These are phyloP conservation scores for Musa itinerans DNA, from an alignment of 176 grass and related monocot genomes.

Conservation along the genomic window DNA sequence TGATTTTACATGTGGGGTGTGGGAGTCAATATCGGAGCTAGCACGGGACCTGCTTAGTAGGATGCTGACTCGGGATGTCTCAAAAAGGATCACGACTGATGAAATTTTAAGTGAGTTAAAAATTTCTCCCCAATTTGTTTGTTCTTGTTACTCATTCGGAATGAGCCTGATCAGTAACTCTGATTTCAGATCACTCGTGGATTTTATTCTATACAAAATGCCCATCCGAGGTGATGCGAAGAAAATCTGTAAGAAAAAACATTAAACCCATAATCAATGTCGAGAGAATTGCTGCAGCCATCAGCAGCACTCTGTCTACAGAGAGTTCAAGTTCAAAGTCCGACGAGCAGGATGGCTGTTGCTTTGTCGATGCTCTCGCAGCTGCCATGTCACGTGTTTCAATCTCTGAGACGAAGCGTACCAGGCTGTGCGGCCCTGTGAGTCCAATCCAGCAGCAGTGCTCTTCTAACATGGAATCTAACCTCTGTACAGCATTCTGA, in stretches of 20 bases:
- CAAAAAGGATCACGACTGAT: constrained; percentile 47
- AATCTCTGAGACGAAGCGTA: constrained; percentile 54
- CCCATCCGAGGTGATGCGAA: constrained; percentile 4
- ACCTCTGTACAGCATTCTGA: constrained; percentile 36
- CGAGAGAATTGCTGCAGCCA: background rate
- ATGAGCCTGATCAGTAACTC: no score
- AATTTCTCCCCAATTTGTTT: background rate
- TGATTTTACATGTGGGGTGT: constrained; percentile 54
- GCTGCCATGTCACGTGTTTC: constrained; percentile 38
- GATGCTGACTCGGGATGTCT: constrained; percentile 81
- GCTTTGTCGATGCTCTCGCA: constrained; percentile 32
- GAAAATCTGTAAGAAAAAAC: background rate
- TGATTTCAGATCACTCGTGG: constrained; percentile 10
- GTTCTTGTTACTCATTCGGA: background rate
- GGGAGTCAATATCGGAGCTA: constrained; percentile 60
- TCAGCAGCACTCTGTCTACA: background rate
- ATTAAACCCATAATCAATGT: constrained; percentile 12
- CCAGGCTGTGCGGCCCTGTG: constrained; percentile 24
- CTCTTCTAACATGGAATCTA: constrained; percentile 30
- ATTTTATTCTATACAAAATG: constrained; percentile 7
- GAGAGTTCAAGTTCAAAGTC: constrained; percentile 25
- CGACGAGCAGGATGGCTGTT: constrained; percentile 19
- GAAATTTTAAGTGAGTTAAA: constrained; percentile 60
- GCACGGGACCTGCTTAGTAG: constrained; percentile 59
- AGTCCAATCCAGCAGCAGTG: constrained; percentile 1